phyloP scores from a whole-genome alignment of 441 rosid genomes.

The Croton setiger region DNA sequence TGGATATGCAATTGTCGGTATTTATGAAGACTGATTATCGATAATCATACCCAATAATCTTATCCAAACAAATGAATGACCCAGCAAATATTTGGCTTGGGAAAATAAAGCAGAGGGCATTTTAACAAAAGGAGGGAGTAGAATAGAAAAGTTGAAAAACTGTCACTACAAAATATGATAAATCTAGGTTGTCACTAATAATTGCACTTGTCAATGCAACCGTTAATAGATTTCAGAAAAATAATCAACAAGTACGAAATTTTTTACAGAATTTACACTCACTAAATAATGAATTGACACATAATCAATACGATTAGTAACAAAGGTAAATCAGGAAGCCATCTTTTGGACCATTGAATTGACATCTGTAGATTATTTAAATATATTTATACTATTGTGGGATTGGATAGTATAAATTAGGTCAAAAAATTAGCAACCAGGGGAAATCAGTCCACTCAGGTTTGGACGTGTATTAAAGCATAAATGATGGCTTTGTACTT shows the following conservation, averaged over 20 bases:
- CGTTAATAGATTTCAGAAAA: neutral
- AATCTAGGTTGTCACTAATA: neutral
- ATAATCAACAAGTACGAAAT: constrained; percentile 5
- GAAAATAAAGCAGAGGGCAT: neutral
- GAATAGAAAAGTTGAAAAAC: neutral
- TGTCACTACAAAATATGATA: neutral
- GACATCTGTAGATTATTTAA: neutral
- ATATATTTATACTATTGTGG: neutral
- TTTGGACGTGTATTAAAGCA: neutral
- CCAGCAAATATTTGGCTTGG: constrained; percentile 2
- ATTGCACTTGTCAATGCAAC: neutral
- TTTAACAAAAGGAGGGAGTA: neutral
- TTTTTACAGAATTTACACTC: neutral
- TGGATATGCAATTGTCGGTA: neutral
- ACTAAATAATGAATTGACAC: neutral
- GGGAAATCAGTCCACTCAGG: neutral
- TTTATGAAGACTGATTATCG: neutral
- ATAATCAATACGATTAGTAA: neutral
- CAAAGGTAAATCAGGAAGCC: neutral
- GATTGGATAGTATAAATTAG: neutral
- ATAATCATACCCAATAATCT: constrained; percentile 13
- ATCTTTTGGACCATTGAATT: neutral
- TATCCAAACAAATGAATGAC: neutral
- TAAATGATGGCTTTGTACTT: neutral
- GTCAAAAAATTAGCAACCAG: neutral